Conservation (phyloP, 345 rosid genomes). For the Eucalyptus tenuipes region DNA sequence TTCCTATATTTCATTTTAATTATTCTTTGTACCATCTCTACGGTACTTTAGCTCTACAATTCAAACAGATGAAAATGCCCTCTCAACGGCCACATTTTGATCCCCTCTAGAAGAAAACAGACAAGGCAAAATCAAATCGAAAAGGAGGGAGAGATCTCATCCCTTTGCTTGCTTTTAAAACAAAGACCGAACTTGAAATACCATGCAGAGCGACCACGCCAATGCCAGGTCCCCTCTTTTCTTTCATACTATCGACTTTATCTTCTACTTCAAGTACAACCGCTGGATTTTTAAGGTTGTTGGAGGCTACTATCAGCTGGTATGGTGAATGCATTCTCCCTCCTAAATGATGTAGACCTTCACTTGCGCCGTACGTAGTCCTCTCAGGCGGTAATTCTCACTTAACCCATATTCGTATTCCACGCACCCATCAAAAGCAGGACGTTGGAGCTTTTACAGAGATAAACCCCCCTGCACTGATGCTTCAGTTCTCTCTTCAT, state of each 20-base stretch:
- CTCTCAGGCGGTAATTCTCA: not conserved
- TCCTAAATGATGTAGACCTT: not conserved
- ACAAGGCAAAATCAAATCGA: not conserved
- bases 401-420: not conserved
- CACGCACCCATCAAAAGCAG: not conserved
- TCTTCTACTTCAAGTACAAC: constrained; percentile 60
- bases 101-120: not conserved
- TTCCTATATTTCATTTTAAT: not conserved
- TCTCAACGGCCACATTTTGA: constrained; percentile 34
- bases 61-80: constrained; percentile 36
- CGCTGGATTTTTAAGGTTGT: constrained; percentile 12
- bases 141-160: constrained; percentile 12
- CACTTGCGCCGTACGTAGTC: not conserved
- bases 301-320: not conserved
- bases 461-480: not conserved
- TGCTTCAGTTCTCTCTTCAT: not conserved
- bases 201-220: constrained; percentile 16
- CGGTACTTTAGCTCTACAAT: not conserved
- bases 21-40: not conserved
- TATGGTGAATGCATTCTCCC: not conserved
- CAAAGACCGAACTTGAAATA: not conserved
- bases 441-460: not conserved
- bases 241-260: constrained; percentile 4
- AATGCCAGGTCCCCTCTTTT: constrained; percentile 3
- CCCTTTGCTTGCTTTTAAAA: constrained; percentile 14